Percentiles rank a stretch among this genome's conserved stretches.
These are phyloP conservation scores for Thermomucor indicae-seudaticae DNA, from an alignment of 371 early-diverging fungal genomes.

Conservation along the genomic window DNA sequence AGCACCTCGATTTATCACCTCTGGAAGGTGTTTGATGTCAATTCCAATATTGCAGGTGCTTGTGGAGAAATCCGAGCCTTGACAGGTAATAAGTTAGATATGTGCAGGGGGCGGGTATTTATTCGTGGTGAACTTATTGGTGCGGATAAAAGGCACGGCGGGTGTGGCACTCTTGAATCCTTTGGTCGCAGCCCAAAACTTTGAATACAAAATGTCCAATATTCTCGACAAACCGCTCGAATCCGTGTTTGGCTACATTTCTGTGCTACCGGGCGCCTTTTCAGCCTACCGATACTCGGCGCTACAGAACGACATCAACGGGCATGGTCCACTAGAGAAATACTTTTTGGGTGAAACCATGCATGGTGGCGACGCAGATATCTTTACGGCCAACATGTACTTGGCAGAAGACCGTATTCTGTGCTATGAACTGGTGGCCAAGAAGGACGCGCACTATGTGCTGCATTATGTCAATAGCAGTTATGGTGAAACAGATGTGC, in stretches of 20 bases:
- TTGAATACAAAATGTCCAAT: slow-evolving; percentile 92
- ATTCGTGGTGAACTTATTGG: background rate
- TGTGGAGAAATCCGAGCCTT: slow-evolving; percentile 96
- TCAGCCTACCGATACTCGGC: slow-evolving; percentile 93
- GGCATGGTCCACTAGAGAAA: slow-evolving; percentile 75
- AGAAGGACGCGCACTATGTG: slow-evolving; percentile 62
- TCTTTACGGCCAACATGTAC: slow-evolving; percentile 74
- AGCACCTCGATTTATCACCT: slow-evolving; percentile 87
- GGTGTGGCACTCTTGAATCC: slow-evolving; percentile 76
- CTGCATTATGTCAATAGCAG: slow-evolving; percentile 66
- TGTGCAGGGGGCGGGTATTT: no score
- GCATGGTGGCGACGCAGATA: slow-evolving; percentile 69
- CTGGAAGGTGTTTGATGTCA: slow-evolving; percentile 90
- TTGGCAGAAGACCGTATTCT: slow-evolving; percentile 86
- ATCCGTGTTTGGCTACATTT: slow-evolving; percentile 95
- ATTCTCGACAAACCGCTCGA: slow-evolving; percentile 97
- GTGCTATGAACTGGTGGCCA: slow-evolving; percentile 84
- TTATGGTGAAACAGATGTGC: slow-evolving; percentile 87
- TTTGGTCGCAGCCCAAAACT: slow-evolving; percentile 87
- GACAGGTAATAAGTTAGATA: no score
- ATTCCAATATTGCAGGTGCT: slow-evolving; percentile 85
- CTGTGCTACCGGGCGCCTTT: slow-evolving; percentile 96
- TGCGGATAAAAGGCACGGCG: slow-evolving; percentile 48
- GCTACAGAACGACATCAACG: slow-evolving; percentile 65
- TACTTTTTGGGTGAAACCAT: slow-evolving; percentile 94